Percentiles rank a stretch among this genome's conserved stretches.
phyloP scores from a whole-genome alignment of 495 filamentous ascomycete species.

The Neurospora sp. region DNA sequence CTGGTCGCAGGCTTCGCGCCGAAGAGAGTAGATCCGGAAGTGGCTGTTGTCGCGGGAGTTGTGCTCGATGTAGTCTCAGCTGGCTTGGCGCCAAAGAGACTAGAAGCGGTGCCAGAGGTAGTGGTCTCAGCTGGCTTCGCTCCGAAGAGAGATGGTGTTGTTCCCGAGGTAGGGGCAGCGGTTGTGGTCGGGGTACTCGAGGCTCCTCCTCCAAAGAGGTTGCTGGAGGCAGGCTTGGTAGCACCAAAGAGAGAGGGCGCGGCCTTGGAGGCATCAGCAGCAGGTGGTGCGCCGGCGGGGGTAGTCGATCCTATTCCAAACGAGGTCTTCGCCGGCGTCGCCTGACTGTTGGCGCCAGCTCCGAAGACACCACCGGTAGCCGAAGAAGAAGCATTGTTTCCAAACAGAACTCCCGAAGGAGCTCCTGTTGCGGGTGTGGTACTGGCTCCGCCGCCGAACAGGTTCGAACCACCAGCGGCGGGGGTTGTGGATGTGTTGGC shows the following conservation, averaged over 20 bases:
- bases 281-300: background rate
- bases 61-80: background rate
- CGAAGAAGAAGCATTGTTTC: constrained; percentile 25
- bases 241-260: constrained; percentile 5
- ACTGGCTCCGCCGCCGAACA: background rate
- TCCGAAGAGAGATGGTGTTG: constrained; percentile 1
- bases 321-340: constrained; percentile 24
- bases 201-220: background rate
- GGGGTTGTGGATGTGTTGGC: constrained; percentile 10
- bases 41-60: constrained; percentile 2
- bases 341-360: background rate
- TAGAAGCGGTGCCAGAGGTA: background rate
- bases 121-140: background rate
- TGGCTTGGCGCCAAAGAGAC: background rate
- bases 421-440: background rate
- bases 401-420: constrained; percentile 20
- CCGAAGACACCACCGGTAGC: constrained; percentile 10
- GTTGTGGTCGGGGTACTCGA: background rate
- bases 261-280: constrained; percentile 9
- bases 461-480: background rate
- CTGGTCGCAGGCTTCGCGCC: background rate
- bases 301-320: constrained; percentile 11
- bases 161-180: constrained; percentile 1
- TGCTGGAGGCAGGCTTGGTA: background rate
- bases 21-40: background rate